Percentiles rank a stretch among this genome's conserved stretches.
phyloP scores from a whole-genome alignment of 306 rosid species.

The Elaeagnus macrophylla region DNA sequence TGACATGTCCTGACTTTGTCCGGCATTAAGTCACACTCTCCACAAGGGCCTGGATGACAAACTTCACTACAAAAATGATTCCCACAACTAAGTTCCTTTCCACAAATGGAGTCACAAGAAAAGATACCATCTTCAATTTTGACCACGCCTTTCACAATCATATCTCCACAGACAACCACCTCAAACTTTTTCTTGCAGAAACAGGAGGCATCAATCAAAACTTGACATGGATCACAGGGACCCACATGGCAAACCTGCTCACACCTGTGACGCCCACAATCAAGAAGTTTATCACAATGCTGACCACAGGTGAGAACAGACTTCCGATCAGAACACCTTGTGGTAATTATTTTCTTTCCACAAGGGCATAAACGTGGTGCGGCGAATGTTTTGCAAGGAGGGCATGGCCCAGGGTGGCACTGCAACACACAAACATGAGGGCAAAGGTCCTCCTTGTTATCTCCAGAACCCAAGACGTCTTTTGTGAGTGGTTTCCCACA shows the following conservation, averaged over 20 bases:
- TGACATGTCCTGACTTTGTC: slow-evolving; percentile 56
- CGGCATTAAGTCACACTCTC: slow-evolving; percentile 59
- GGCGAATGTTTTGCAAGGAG: slow-evolving; percentile 88
- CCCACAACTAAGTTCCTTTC: slow-evolving; percentile 52
- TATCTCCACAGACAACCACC: slow-evolving; percentile 63
- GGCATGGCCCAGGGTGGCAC: slow-evolving; percentile 98
- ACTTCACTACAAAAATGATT: slow-evolving; percentile 58
- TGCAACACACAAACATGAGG: slow-evolving; percentile 91
- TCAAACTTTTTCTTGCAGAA: slow-evolving; percentile 55
- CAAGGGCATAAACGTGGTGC: slow-evolving; percentile 74
- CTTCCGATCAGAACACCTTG: slow-evolving; percentile 71
- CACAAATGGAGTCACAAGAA: slow-evolving; percentile 57
- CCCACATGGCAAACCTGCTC: slow-evolving; percentile 63
- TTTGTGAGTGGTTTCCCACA: slow-evolving; percentile 81
- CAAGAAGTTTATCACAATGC: slow-evolving; percentile 64
- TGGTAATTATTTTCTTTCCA: slow-evolving; percentile 71
- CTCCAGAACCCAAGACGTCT: slow-evolving; percentile 36
- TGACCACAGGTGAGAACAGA: slow-evolving; percentile 83
- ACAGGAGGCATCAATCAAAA: slow-evolving; percentile 58
- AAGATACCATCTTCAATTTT: slow-evolving; percentile 60
- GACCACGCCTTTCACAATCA: slow-evolving; percentile 69
- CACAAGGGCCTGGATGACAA: slow-evolving; percentile 81
- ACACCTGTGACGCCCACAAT: slow-evolving; percentile 70
- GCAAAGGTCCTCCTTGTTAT: slow-evolving; percentile 59
- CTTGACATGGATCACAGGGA: slow-evolving; percentile 73